Evolutionary conservation across 345 rosid species (phyloP).

Genomic region (Citrus glauca): DNA sequence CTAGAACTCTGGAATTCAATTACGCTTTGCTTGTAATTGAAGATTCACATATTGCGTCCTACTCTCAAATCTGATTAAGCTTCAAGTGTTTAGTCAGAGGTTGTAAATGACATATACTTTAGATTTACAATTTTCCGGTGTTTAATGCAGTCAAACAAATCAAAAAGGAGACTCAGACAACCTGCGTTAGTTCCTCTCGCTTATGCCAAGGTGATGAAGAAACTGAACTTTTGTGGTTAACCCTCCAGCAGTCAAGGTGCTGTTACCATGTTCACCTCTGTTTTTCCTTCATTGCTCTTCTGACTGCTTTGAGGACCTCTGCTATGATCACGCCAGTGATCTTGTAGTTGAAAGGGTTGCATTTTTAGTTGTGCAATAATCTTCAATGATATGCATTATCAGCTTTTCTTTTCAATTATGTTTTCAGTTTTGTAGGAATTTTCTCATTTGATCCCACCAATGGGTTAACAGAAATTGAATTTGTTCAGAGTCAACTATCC

Average conservation of each 20-base stretch:
- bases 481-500: too few species aligned
- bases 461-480: neutral
- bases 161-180: slow-evolving; percentile 80
- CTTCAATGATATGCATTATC: neutral
- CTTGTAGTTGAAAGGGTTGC: neutral
- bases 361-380: neutral
- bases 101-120: neutral
- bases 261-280: neutral
- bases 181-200: slow-evolving; percentile 80
- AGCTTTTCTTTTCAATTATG: too few species aligned
- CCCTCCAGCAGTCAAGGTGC: neutral
- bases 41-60: neutral
- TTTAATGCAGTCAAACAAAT: slow-evolving; percentile 74
- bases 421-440: neutral
- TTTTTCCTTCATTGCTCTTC: neutral
- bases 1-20: neutral
- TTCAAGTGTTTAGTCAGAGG: neutral
- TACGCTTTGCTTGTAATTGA: neutral
- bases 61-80: neutral
- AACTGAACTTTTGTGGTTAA: slow-evolving; percentile 62
- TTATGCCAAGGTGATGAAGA: slow-evolving; percentile 86
- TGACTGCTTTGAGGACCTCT: neutral
- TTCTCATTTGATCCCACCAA: neutral
- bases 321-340: neutral
- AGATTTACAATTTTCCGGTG: neutral